Evolutionary conservation across 345 rosid species (phyloP).

Genomic region (Euphorbia peplus): DNA sequence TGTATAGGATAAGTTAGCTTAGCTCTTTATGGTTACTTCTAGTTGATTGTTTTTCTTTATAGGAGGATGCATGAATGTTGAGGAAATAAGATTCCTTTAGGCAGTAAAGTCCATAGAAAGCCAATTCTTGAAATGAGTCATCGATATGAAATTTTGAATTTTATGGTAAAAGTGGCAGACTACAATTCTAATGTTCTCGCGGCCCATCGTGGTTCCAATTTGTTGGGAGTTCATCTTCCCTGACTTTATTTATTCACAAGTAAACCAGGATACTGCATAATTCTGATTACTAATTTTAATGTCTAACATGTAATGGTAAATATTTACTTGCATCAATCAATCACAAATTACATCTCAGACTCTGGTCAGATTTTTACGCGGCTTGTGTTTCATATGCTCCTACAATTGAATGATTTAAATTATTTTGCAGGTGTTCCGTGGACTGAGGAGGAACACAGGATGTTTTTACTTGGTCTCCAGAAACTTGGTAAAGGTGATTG

Average conservation of each 20-base stretch:
- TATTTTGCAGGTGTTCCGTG: constrained; percentile 30
- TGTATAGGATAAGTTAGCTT: background rate
- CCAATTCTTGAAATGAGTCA: background rate
- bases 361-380: background rate
- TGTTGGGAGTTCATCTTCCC: background rate
- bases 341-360: background rate
- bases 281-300: background rate
- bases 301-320: background rate
- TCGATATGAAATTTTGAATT: background rate
- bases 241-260: background rate
- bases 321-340: background rate
- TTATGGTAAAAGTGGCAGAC: background rate
- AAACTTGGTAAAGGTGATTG: constrained; percentile 36
- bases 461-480: constrained; percentile 33
- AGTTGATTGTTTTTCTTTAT: background rate
- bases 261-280: background rate
- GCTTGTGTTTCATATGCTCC: background rate
- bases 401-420: constrained; percentile 3
- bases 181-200: background rate
- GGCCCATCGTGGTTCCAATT: background rate
- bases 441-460: constrained; percentile 37
- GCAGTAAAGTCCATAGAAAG: background rate
- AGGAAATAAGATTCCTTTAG: background rate
- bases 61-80: background rate
- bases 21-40: background rate